phyloP scores from a whole-genome alignment of 2,329 filamentous ascomycete species.

The Alternaria novae-zelandiae region DNA sequence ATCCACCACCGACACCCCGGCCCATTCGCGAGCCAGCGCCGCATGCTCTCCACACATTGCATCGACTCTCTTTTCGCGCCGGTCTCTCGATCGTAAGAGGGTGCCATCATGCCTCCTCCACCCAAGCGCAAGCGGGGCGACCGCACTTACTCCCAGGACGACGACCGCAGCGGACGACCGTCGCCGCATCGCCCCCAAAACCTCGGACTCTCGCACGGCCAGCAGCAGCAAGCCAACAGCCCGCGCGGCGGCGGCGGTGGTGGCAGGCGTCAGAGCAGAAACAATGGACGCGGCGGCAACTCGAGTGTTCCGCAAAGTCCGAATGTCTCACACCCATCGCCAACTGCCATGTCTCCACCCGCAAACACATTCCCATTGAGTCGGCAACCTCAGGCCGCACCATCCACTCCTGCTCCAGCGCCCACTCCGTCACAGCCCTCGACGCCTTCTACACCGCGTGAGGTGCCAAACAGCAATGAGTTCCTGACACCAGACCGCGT shows the following conservation, averaged over 20 bases:
- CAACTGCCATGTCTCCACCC: slow-evolving; percentile 42
- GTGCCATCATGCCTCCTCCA: slow-evolving; percentile 56
- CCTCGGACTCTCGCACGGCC: slow-evolving; percentile 59
- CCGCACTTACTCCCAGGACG: slow-evolving; percentile 53
- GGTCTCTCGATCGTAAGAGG: slow-evolving; percentile 37
- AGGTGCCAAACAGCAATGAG: slow-evolving; percentile 69
- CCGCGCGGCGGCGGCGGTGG: slow-evolving; percentile 37
- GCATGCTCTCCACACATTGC: slow-evolving; percentile 38
- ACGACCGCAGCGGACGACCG: slow-evolving; percentile 50
- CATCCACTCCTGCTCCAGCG: slow-evolving; percentile 14
- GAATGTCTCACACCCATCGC: slow-evolving; percentile 35
- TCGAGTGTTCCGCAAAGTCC: slow-evolving; percentile 42
- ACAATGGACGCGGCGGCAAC: slow-evolving; percentile 32
- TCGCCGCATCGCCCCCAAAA: slow-evolving; percentile 60
- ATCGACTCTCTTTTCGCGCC: slow-evolving; percentile 26
- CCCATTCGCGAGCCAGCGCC: slow-evolving; percentile 20
- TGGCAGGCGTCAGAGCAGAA: slow-evolving; percentile 37
- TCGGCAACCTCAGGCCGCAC: slow-evolving; percentile 26
- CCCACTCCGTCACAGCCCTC: slow-evolving; percentile 46
- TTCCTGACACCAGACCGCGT: slow-evolving; percentile 75
- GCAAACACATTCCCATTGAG: slow-evolving; percentile 23
- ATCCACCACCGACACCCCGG: slow-evolving; percentile 1
- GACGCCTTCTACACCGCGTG: slow-evolving; percentile 14
- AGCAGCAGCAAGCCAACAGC: slow-evolving; percentile 34
- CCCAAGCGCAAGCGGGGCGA: slow-evolving; percentile 65